phyloP scores from a whole-genome alignment of 106 monocot genomes.

The Allium sativum region DNA sequence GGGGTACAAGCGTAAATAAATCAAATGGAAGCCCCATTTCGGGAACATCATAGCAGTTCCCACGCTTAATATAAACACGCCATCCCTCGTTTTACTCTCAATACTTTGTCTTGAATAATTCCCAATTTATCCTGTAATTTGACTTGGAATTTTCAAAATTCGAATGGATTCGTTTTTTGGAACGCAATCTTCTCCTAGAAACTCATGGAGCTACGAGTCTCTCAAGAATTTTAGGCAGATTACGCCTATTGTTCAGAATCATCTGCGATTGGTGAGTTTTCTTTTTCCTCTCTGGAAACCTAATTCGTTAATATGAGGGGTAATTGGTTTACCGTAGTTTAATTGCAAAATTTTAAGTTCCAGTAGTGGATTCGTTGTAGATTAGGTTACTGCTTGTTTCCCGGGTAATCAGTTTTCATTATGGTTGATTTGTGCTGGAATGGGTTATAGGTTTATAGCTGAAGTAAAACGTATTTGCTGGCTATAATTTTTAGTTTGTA shows the following conservation, averaged over 20 bases:
- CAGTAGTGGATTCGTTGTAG: too few relatives aligned
- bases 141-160: too few relatives aligned
- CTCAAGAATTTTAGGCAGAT: slow-evolving; percentile 69
- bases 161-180: slow-evolving; percentile 49
- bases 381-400: too few relatives aligned
- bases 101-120: neutral
- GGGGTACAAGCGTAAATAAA: neutral
- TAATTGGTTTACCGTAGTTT: too few relatives aligned
- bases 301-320: neutral
- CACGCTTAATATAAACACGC: neutral
- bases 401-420: neutral
- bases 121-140: neutral
- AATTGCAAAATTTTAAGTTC: too few relatives aligned
- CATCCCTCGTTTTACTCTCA: neutral
- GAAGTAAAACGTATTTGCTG: too few relatives aligned
- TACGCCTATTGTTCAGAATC: slow-evolving; percentile 55
- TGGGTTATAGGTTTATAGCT: too few relatives aligned
- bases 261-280: slow-evolving; percentile 59
- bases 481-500: too few relatives aligned
- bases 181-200: slow-evolving; percentile 2
- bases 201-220: slow-evolving; percentile 45
- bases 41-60: neutral
- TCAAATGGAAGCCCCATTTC: neutral
- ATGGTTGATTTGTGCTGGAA: neutral
- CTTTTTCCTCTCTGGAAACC: neutral